These are phyloP conservation scores for Kazachstania bromeliacearum DNA, from an alignment of 805 yeast species.

Conservation along the genomic window DNA sequence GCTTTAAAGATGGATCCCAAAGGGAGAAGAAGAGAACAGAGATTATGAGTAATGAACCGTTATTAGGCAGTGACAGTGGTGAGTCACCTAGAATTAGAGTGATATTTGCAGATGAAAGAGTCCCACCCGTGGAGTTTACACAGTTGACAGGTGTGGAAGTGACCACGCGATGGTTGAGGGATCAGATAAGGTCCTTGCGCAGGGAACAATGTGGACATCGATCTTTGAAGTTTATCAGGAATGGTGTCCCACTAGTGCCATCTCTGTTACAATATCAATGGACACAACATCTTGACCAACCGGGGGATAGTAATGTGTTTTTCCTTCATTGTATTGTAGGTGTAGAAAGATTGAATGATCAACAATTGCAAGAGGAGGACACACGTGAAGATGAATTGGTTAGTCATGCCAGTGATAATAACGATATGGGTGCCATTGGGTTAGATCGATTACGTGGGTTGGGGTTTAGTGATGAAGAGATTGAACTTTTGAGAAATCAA, in stretches of 20 bases:
- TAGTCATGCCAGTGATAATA: slow-evolving; percentile 6
- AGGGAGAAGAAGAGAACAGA: slow-evolving; percentile 1
- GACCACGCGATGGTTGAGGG: slow-evolving; percentile 23
- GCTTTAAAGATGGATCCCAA: not conserved
- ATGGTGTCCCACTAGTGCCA: slow-evolving; percentile 19
- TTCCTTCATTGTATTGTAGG: slow-evolving; percentile 78
- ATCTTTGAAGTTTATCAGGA: slow-evolving; percentile 23
- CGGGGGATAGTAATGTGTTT: slow-evolving; percentile 24
- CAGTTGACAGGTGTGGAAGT: slow-evolving; percentile 12
- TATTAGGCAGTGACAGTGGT: not conserved
- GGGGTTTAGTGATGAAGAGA: slow-evolving; percentile 75
- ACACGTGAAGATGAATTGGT: slow-evolving; percentile 36
- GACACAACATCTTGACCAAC: not conserved
- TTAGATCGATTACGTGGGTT: slow-evolving; percentile 76
- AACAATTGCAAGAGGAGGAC: slow-evolving; percentile 48
- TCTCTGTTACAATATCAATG: slow-evolving; percentile 1
- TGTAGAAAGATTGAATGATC: slow-evolving; percentile 30
- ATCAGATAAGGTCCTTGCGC: slow-evolving; percentile 20
- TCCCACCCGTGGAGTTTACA: not conserved
- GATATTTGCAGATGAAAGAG: slow-evolving; percentile 2
- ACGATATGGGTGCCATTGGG: slow-evolving; percentile 53
- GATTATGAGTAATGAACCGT: not conserved
- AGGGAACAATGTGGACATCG: slow-evolving; percentile 11
- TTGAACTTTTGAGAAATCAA: slow-evolving; percentile 61
- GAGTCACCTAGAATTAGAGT: not conserved